Evolutionary conservation across 371 early-diverging fungal genomes (phyloP), one percentile per base, ranked within the genome.

Genomic region (Rhizopus arrhizus): DNA sequence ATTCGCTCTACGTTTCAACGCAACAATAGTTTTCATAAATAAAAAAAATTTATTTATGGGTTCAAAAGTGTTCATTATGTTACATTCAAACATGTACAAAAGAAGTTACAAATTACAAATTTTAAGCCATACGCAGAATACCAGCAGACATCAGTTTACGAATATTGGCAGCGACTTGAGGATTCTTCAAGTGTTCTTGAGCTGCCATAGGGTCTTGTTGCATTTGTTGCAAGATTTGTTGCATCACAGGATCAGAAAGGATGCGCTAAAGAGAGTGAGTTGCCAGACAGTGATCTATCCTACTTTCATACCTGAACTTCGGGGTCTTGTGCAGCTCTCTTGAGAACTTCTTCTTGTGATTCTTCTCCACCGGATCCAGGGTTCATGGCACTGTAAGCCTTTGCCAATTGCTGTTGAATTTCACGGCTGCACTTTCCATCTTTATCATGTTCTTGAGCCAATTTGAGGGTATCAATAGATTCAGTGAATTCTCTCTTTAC

Each of bases 191-290:
- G 63, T 81, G 81, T 60, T 94, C 95, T 66, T 88, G 91, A 29
- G 90, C 90, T 35, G 99, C 96, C 60, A 83, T 78, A 15, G 99
- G 99, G 72, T 98, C 93, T 59, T 88, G 82, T 75, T 96, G 94
- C 96, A 97, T 97, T 78, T 97, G 97, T 73, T 93, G 90, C 62
- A 98, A 85, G 62, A 98, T 97, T 72, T 86, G 84, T 69, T 93
- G 91, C 99, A 98, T 98, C 55, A 93, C 90, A 9, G 99, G 99
- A 74, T 98, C 98, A 43, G 73, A 77, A 66, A 98, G 75, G 65
- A 97, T 88, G 56, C 82, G 82, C 75, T 43, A 43, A 11, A 43
- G 5, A 43, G 0, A 43, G 5, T 15, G 15, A 84, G 31, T 28
- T 47, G 22, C 31, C 15, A 40, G 5, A 48, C 28, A 28, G 5